Evolutionary conservation across 345 rosid species (phyloP).

Genomic region (Eutrema yunnanense): DNA sequence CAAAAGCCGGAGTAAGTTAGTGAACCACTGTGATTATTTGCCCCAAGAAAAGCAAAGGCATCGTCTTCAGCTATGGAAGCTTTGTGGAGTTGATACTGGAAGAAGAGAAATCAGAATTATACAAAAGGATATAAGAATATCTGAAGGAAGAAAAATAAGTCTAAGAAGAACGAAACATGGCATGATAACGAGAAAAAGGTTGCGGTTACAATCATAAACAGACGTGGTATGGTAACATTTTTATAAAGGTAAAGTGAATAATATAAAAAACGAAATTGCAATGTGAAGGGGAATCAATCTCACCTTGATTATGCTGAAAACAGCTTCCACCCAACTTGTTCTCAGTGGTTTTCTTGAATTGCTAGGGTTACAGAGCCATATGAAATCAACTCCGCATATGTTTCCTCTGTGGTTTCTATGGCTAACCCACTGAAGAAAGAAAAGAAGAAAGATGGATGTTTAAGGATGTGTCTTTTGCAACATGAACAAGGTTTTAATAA

Average conservation of each 20-base stretch:
- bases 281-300: neutral
- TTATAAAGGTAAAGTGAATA: neutral
- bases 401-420: conserved; percentile 94
- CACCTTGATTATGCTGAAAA: conserved; percentile 66
- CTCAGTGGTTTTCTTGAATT: conserved; percentile 47
- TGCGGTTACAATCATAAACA: neutral
- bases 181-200: neutral
- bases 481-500: neutral
- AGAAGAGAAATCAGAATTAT: neutral
- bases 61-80: conserved; percentile 49
- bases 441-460: neutral
- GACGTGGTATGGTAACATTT: neutral
- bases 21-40: conserved; percentile 37
- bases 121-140: neutral
- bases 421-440: conserved; percentile 74
- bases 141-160: neutral
- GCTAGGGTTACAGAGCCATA: conserved; percentile 81
- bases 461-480: conserved; percentile 1
- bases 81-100: conserved; percentile 56
- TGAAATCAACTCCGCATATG: conserved; percentile 97
- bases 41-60: conserved; percentile 58
- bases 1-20: conserved; percentile 56
- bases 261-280: neutral
- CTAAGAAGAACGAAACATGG: neutral
- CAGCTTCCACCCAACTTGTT: conserved; percentile 69